These are phyloP conservation scores for Nephelium lappaceum DNA, from an alignment of 345 rosid species.

Conservation along the genomic window DNA sequence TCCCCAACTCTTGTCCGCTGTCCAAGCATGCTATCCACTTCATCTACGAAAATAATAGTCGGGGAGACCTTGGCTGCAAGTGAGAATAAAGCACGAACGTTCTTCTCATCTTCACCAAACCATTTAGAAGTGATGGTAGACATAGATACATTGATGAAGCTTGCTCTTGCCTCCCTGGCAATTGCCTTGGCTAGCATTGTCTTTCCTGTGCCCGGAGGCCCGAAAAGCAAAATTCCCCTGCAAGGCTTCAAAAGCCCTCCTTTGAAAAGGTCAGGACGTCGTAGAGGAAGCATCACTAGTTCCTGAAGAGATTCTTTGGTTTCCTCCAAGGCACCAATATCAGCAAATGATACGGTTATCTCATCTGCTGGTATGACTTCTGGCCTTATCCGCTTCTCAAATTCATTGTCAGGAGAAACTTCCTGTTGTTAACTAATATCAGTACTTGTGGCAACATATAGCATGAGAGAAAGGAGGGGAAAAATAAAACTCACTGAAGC, in stretches of 20 bases:
- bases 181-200: conserved; percentile 99
- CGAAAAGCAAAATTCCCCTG: conserved; percentile 92
- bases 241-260: conserved; percentile 95
- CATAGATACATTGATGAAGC: conserved; percentile 96
- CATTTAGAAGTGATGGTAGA: conserved; percentile 96
- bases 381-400: conserved; percentile 94
- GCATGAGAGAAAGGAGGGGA: not conserved
- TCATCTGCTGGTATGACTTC: conserved; percentile 91
- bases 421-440: conserved; percentile 45
- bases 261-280: conserved; percentile 83
- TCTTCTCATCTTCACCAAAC: conserved; percentile 99
- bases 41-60: conserved; percentile 88
- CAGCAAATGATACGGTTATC: conserved; percentile 69
- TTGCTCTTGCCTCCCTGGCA: conserved; percentile 93
- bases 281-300: conserved; percentile 94
- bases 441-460: not conserved
- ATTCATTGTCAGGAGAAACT: conserved; percentile 84
- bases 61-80: conserved; percentile 93
- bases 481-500: conserved; percentile 41
- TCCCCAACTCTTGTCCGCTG: conserved; percentile 91
- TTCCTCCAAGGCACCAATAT: conserved; percentile 90
- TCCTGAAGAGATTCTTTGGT: conserved; percentile 92
- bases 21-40: conserved; percentile 99
- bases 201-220: conserved; percentile 98
- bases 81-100: conserved; percentile 87